Evolutionary conservation across 202 grass and related monocot genomes (phyloP), one percentile per base, ranked within the genome.

Genomic region (Setaria viridis): DNA sequence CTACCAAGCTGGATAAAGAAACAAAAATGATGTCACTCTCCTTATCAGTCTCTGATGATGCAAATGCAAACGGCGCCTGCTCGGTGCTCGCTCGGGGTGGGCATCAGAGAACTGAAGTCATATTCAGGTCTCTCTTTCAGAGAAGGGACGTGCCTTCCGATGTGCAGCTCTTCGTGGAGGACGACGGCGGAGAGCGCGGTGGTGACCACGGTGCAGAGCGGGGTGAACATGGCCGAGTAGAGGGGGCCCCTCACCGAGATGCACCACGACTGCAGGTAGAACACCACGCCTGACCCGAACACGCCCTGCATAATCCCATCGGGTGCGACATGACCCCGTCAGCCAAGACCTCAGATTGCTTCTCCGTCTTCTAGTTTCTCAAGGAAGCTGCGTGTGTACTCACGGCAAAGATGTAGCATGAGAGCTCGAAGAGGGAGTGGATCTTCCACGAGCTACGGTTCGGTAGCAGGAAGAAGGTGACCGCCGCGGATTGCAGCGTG

Each of bases 211-310:
- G 91, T 90, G 43, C 69, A 87, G 43, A 94, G 89, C 11, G 94
- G 91, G 77, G 85, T 92, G 85, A 97, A 97, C 90, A 94, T 90
- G 33, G 91, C 91, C 15, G 94, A 88, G 89, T 90, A 97, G 20
- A 97, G 85, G 49, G 94, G 94, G 0, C 94, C 91, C 60, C 74
- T 85, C 17, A 82, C 77, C 0, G 94, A 79, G 81, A 94, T 87
- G 87, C 80, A 85, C 94, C 94, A 97, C 4, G 91, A 94, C 85
- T 97, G 94, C 50, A 97, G 88, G 84, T 85, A 97, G 80, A 90
- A 92, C 25, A 84, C 85, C 55, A 92, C 87, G 58, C 87, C 87
- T 15, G 94, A 94, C 66, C 91, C 91, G 17, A 87, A 70, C 54
- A 69, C 84, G 5, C 94, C 94, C 94, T 94, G 81, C 75, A 80